Percentiles rank a stretch among this genome's conserved stretches.
phyloP scores from a whole-genome alignment of 345 rosid genomes.

The Geranium brycei region DNA sequence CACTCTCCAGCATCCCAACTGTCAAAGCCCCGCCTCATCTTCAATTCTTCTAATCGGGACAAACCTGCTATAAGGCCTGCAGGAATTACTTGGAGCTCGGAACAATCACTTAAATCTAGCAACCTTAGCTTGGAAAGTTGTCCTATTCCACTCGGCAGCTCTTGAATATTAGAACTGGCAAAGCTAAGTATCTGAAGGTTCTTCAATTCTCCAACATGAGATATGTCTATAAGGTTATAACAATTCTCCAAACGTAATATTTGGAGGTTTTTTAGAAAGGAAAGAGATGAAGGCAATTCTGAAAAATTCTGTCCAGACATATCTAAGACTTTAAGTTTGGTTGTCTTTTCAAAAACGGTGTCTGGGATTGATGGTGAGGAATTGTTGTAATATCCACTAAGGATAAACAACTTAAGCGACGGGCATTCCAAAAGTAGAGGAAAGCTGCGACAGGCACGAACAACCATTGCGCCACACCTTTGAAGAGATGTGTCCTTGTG shows the following conservation, averaged over 20 bases:
- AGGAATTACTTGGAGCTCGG: conserved; percentile 7
- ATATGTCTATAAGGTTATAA: background rate
- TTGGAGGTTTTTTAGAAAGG: background rate
- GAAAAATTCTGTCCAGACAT: background rate
- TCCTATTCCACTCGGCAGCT: conserved; percentile 9
- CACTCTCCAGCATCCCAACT: conserved; percentile 12
- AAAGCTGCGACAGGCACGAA: background rate
- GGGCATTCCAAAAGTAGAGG: conserved; percentile 10
- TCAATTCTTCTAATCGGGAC: conserved; percentile 14
- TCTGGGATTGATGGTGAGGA: background rate
- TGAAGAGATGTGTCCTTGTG: background rate
- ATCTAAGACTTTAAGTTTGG: conserved; percentile 17
- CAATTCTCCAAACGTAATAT: conserved; percentile 7
- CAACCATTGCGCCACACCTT: background rate
- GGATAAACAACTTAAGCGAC: background rate
- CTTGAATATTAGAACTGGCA: background rate
- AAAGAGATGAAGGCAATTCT: conserved; percentile 1
- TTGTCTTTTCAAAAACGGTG: conserved; percentile 7
- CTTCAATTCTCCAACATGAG: conserved; percentile 7
- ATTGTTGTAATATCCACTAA: background rate
- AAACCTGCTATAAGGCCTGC: conserved; percentile 12
- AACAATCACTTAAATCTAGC: conserved; percentile 13
- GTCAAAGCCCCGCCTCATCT: conserved; percentile 4
- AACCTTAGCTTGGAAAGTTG: conserved; percentile 7
- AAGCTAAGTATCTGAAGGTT: conserved; percentile 12